phyloP scores from a whole-genome alignment of 73 alveolate species.

The Tetrahymena borealis region DNA sequence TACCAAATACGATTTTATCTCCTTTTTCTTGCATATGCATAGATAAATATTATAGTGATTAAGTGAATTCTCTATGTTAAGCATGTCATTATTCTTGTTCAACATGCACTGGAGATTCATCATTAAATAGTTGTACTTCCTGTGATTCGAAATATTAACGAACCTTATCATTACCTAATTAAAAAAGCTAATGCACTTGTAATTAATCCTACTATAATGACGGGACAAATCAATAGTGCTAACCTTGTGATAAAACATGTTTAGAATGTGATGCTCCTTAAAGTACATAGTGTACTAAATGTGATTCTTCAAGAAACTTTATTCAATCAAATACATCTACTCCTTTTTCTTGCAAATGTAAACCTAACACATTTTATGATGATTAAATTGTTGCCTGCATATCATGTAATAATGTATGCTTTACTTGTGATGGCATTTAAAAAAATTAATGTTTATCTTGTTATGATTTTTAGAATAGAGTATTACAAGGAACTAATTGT shows the following conservation, averaged over 20 bases:
- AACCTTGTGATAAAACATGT: background rate
- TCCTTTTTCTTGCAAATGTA: background rate
- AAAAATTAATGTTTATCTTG: background rate
- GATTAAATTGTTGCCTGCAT: background rate
- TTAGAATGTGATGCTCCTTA: background rate
- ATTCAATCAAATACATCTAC: background rate
- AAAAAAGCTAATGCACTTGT: background rate
- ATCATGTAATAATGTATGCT: background rate
- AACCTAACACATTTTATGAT: background rate
- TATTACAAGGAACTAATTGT: background rate
- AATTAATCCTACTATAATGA: background rate
- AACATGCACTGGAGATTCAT: background rate
- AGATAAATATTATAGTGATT: too few species aligned
- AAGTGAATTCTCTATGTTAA: too few species aligned
- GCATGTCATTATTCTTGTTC: background rate
- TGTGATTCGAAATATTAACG: too few species aligned
- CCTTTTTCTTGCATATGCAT: too few species aligned
- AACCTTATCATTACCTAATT: too few species aligned
- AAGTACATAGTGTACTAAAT: background rate
- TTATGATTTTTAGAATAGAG: background rate
- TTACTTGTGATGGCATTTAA: background rate
- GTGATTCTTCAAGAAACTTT: background rate
- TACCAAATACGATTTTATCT: too few species aligned
- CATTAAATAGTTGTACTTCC: background rate
- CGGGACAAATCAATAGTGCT: background rate